phyloP scores from a whole-genome alignment of 2,329 filamentous ascomycete genomes.

The Talaromyces sp. region DNA sequence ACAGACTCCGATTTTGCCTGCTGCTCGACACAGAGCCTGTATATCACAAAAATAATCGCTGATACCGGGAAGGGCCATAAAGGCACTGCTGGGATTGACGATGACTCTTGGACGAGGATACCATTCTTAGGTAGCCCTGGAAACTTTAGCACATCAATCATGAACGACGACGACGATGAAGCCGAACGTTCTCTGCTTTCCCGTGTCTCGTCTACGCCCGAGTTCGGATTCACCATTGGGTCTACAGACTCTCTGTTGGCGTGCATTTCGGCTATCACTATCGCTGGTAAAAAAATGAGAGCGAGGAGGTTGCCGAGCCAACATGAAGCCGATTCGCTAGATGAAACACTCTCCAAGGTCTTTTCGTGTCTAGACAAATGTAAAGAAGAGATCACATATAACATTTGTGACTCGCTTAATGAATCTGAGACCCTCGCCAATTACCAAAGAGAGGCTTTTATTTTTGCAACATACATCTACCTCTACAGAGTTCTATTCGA shows the following conservation, averaged over 20 bases:
- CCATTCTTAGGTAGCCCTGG: background rate
- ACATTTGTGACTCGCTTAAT: background rate
- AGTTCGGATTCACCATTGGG: slow-evolving; percentile 17
- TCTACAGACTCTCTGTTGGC: slow-evolving; percentile 12
- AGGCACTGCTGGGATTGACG: background rate
- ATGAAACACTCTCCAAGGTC: background rate
- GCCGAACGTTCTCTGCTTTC: background rate
- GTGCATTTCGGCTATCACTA: slow-evolving; percentile 15
- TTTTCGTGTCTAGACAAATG: slow-evolving; percentile 1
- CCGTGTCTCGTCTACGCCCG: background rate
- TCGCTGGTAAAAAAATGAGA: slow-evolving; percentile 1
- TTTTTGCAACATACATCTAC: slow-evolving; percentile 16
- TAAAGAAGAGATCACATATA: background rate
- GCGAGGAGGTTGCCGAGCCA: background rate
- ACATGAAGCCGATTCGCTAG: background rate
- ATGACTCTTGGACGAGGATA: background rate
- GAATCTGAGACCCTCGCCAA: slow-evolving; percentile 2
- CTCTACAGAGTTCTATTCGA: slow-evolving; percentile 15
- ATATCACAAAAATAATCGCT: slow-evolving; percentile 14
- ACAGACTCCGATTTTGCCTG: slow-evolving; percentile 15
- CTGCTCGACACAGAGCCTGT: slow-evolving; percentile 15
- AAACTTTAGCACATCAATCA: background rate
- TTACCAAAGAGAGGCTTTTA: slow-evolving; percentile 15
- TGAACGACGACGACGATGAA: background rate
- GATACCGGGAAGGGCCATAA: slow-evolving; percentile 4